These are phyloP conservation scores for Tarenaya hassleriana DNA, from an alignment of 345 rosid genomes.

Conservation along the genomic window DNA sequence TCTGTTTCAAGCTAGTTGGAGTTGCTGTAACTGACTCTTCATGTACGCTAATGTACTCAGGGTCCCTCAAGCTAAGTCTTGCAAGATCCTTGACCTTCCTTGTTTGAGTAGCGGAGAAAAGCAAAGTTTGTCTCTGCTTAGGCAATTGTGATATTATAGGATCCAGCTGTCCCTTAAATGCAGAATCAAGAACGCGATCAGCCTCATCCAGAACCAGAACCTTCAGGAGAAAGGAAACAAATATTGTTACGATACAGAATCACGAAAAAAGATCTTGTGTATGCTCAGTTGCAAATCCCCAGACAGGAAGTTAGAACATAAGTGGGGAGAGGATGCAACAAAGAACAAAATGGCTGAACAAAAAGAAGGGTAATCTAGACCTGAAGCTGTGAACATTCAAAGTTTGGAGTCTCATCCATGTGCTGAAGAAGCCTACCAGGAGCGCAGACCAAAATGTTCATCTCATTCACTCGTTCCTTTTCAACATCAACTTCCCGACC, in stretches of 20 bases:
- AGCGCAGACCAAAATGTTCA: constrained; percentile 84
- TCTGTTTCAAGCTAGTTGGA: constrained; percentile 69
- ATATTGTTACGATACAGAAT: too few relatives aligned
- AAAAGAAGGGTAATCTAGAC: constrained; percentile 29
- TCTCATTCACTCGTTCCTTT: constrained; percentile 69
- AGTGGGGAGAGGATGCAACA: neutral
- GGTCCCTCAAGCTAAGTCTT: constrained; percentile 91
- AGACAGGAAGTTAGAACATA: neutral
- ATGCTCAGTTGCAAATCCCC: neutral
- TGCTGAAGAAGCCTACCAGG: constrained; percentile 98
- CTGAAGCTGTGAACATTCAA: constrained; percentile 89
- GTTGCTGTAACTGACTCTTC: constrained; percentile 79
- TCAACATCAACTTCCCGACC: constrained; percentile 76
- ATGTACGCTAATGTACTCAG: constrained; percentile 87
- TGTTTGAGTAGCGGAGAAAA: constrained; percentile 94
- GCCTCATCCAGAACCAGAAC: constrained; percentile 96
- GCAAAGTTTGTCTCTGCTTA: constrained; percentile 72
- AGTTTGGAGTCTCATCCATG: constrained; percentile 94
- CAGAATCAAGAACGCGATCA: constrained; percentile 90
- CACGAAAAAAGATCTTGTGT: neutral
- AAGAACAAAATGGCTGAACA: neutral
- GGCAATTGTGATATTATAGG: constrained; percentile 88
- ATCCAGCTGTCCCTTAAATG: constrained; percentile 75
- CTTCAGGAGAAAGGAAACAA: constrained; percentile 32
- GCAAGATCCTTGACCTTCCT: constrained; percentile 94